Base-by-base conservation (phyloP, 2,329 filamentous ascomycete species). In the Trematosphaeria pertusa region DNA sequence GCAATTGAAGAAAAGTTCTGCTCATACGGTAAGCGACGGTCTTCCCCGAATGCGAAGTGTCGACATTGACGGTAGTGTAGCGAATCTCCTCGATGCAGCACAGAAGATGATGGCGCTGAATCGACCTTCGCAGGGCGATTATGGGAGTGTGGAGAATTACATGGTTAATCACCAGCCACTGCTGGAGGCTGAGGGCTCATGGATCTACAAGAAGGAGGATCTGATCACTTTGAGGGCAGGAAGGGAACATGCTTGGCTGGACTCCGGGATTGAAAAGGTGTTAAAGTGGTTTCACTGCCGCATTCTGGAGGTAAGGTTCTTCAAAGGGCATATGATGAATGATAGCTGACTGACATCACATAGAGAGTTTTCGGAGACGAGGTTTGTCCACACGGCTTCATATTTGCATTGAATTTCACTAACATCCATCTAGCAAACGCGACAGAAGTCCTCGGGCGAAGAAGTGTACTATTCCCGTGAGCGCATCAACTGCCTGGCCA, bases 181-280 rank as follows among this genome's bases (percentile, higher is more conserved):
- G 2, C 26, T 43, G 4, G 19, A 56, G 20, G 50, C 38, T 17
- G 67, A 73, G 12, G 52, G 37, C 14, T 59, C 69, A 4, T 77
- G 69, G 48, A 67, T 75, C 10, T 52, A 64, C 7, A 52, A 64
- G 2, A 72, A 71, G 50, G 73, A 75, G 38, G 75, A 77, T 43
- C 43, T 77, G 0, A 61, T 77, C 0, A 52, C 76, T 0, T 52
- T 71, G 3, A 56, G 67, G 2, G 71, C 73, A 0, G 51, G 73
- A 41, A 73, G 42, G 10, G 44, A 75, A 24, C 62, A 67, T 46
- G 72, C 73, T 3, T 73, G 69, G 67, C 61, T 78, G 0, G 74
- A 77, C 41, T 53, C 53, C 2, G 32, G 44, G 0, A 59, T 75
- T 4, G 73, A 75, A 39, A 59, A 36, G 19, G 6, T 54, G 2